Conservation (phyloP, 2,329 filamentous ascomycete genomes). For the Aspergillus sp. region DNA sequence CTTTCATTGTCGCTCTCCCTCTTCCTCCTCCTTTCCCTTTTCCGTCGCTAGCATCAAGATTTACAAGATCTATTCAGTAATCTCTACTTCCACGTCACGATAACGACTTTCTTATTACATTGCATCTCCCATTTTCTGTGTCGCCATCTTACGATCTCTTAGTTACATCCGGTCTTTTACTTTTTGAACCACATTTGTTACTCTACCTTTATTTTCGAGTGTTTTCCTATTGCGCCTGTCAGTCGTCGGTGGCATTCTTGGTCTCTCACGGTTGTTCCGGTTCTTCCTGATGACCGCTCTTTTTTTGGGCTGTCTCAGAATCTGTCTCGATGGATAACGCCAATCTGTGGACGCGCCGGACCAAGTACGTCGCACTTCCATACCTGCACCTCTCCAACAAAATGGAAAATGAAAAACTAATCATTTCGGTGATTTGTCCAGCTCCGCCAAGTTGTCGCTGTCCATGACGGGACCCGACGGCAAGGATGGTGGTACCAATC, state of each 20-base stretch:
- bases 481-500: conserved; percentile 46
- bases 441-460: conserved; percentile 84
- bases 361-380: conserved; percentile 35
- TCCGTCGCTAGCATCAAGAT: neutral
- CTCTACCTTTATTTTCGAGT: conserved; percentile 6
- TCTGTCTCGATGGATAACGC: conserved; percentile 43
- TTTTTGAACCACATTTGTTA: neutral
- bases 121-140: conserved; percentile 2
- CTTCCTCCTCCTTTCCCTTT: conserved; percentile 2
- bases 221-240: conserved; percentile 2
- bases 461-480: conserved; percentile 59
- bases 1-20: neutral
- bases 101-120: conserved; percentile 13
- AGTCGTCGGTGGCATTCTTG: neutral
- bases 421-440: conserved; percentile 32
- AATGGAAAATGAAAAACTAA: conserved; percentile 4
- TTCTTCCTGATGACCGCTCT: conserved; percentile 31
- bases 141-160: conserved; percentile 2
- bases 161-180: neutral
- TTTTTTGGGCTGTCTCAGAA: conserved; percentile 29
- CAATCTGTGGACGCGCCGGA: conserved; percentile 45
- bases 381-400: neutral
- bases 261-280: neutral
- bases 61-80: too few species aligned
- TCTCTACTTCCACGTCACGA: conserved; percentile 10